Conservation (phyloP, 306 rosid genomes). For the Lupinus albus region DNA sequence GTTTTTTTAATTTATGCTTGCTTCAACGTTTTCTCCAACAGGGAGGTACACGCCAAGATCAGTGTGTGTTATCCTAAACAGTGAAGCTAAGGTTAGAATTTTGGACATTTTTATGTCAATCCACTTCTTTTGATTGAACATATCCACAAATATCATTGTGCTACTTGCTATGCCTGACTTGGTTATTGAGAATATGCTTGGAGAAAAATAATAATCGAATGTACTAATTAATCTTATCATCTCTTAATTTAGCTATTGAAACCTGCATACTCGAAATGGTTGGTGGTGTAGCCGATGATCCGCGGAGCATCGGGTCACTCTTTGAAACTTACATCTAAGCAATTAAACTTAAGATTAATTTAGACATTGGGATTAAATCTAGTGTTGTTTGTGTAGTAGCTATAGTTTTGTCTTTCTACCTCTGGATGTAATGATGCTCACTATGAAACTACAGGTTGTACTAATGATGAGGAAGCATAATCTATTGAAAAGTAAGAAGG, state of each 20-base stretch:
- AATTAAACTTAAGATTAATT: conserved; percentile 15
- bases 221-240: conserved; percentile 2
- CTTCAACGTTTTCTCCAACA: conserved; percentile 44
- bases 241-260: conserved; percentile 5
- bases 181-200: neutral
- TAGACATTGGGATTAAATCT: neutral
- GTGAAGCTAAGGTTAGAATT: conserved; percentile 68
- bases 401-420: neutral
- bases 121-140: conserved; percentile 1
- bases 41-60: conserved; percentile 68
- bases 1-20: too few relatives aligned
- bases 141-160: neutral
- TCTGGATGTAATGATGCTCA: conserved; percentile 18
- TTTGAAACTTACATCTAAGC: neutral
- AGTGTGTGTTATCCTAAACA: conserved; percentile 59
- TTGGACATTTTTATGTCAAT: neutral
- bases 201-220: neutral
- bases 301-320: too few relatives aligned
- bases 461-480: conserved; percentile 68
- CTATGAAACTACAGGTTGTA: conserved; percentile 60
- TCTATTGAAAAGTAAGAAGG: conserved; percentile 65
- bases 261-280: too few relatives aligned
- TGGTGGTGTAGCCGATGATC: too few relatives aligned
- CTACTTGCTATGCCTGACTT: neutral
- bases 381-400: neutral